Conservation (phyloP, 2,329 filamentous ascomycete species). For the Xylaria sp. region DNA sequence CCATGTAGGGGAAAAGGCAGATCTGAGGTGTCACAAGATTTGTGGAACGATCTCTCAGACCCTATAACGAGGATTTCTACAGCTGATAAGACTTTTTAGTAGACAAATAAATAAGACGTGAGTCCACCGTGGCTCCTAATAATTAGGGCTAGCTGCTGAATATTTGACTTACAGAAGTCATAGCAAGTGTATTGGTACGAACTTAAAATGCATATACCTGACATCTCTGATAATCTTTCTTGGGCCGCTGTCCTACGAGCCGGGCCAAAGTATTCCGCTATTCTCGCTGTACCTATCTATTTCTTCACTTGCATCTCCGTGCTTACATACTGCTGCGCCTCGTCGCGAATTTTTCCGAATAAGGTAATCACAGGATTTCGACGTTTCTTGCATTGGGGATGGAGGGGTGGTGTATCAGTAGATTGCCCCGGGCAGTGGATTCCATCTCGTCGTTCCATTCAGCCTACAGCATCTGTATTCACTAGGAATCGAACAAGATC, state of each 20-base stretch:
- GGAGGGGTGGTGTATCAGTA: neutral
- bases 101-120: constrained; percentile 33
- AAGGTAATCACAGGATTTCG: neutral
- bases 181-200: constrained; percentile 9
- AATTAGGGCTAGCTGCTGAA: constrained; percentile 15
- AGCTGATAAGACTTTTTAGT: constrained; percentile 18
- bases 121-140: constrained; percentile 22
- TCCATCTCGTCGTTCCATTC: neutral
- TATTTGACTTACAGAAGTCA: constrained; percentile 5
- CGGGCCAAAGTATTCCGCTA: constrained; percentile 8
- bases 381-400: constrained; percentile 4
- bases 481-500: neutral
- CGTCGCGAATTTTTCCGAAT: constrained; percentile 7
- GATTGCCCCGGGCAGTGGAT: neutral
- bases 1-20: constrained; percentile 12
- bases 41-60: neutral
- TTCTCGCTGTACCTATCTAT: constrained; percentile 7
- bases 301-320: neutral
- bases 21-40: constrained; percentile 20
- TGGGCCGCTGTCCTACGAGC: neutral
- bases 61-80: constrained; percentile 1
- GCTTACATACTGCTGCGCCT: neutral
- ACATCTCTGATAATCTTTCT: neutral
- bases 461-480: neutral
- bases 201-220: constrained; percentile 5